phyloP scores from a whole-genome alignment of 257 asterid species.

The Rubia yunnanensis region DNA sequence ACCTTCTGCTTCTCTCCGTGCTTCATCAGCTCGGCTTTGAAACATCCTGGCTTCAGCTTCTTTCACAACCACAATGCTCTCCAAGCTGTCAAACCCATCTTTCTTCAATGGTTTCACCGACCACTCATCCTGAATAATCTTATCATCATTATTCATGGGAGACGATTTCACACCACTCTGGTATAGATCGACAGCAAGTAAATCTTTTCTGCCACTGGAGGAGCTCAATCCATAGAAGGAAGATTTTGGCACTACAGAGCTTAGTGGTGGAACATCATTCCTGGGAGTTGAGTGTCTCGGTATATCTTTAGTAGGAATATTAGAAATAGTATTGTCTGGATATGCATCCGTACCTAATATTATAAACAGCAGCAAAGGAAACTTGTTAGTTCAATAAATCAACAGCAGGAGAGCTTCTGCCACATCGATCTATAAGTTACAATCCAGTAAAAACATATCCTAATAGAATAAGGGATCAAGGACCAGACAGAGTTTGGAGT shows the following conservation, averaged over 20 bases:
- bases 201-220: slow-evolving; percentile 25
- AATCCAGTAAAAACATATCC: background rate
- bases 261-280: slow-evolving; percentile 34
- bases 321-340: slow-evolving; percentile 31
- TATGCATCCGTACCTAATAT: slow-evolving; percentile 43
- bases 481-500: background rate
- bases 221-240: slow-evolving; percentile 46
- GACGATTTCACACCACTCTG: slow-evolving; percentile 30
- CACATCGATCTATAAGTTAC: background rate
- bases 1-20: slow-evolving; percentile 57
- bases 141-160: slow-evolving; percentile 18
- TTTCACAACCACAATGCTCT: slow-evolving; percentile 59
- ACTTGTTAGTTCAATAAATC: background rate
- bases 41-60: slow-evolving; percentile 93
- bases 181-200: slow-evolving; percentile 24
- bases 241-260: slow-evolving; percentile 31
- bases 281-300: slow-evolving; percentile 25
- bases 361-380: background rate
- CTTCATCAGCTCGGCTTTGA: slow-evolving; percentile 70
- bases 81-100: slow-evolving; percentile 66
- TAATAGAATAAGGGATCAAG: background rate
- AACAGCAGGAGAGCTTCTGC: background rate
- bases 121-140: slow-evolving; percentile 73
- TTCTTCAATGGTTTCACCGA: slow-evolving; percentile 65
- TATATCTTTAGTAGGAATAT: slow-evolving; percentile 30